Percentiles rank a stretch among this genome's conserved stretches.
These are phyloP conservation scores for Nicotiana paniculata DNA, from an alignment of 257 asterid genomes.

Conservation along the genomic window DNA sequence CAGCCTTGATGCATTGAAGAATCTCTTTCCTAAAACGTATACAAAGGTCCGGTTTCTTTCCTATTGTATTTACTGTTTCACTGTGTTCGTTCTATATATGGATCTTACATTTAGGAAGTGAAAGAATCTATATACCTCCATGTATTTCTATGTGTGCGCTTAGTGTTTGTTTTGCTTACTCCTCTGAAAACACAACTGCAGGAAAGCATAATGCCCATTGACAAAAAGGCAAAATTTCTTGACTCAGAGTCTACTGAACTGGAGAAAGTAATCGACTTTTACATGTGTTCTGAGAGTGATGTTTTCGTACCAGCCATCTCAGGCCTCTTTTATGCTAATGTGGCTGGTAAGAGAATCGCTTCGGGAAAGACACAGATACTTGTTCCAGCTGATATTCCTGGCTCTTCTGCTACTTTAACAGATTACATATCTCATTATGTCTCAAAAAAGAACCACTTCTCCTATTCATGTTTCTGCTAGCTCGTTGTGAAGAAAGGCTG, in stretches of 20 bases:
- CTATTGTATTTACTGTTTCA: not conserved
- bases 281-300: conserved; percentile 6
- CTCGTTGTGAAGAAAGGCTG: not conserved
- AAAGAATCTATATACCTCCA: too few relatives aligned
- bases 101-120: too few relatives aligned
- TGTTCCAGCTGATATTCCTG: conserved; percentile 6
- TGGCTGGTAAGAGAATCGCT: conserved; percentile 14
- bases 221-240: conserved; percentile 29
- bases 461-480: conserved; percentile 19
- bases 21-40: conserved; percentile 12
- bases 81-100: not conserved
- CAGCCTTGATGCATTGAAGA: conserved; percentile 3
- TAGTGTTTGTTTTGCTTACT: not conserved
- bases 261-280: not conserved
- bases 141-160: too few relatives aligned
- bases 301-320: conserved; percentile 4
- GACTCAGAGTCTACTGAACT: conserved; percentile 10
- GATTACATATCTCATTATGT: conserved; percentile 7
- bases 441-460: conserved; percentile 9
- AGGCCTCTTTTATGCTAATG: conserved; percentile 7
- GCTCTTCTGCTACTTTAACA: not conserved
- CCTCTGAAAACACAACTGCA: not conserved
- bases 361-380: conserved; percentile 3
- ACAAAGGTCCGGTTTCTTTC: conserved; percentile 8
- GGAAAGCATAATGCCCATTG: conserved; percentile 30